Evolutionary conservation across 2,329 filamentous ascomycete genomes (phyloP).

Genomic region (Pseudogymnoascus sp.): DNA sequence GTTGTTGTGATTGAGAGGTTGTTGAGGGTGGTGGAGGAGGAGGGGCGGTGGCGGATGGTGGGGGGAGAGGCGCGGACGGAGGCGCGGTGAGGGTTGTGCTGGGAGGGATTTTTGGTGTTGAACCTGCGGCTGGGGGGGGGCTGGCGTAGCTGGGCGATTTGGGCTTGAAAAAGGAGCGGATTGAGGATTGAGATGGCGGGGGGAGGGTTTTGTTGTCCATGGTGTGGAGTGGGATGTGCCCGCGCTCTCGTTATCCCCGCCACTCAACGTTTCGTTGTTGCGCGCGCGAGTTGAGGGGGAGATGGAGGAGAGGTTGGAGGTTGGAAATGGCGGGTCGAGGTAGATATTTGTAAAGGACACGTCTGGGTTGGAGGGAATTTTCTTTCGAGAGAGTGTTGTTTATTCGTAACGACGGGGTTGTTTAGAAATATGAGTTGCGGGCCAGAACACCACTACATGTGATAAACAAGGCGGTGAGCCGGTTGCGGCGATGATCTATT

Average conservation of each 20-base stretch:
- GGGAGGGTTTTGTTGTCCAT: background rate
- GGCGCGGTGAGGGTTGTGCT: constrained; percentile 14
- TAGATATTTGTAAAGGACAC: background rate
- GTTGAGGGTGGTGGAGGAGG: constrained; percentile 18
- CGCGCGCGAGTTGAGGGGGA: background rate
- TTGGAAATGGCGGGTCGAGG: background rate
- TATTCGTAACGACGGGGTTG: background rate
- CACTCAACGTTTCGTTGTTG: background rate
- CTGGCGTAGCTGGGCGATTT: constrained; percentile 39
- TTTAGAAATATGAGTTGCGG: background rate
- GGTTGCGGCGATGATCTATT: background rate
- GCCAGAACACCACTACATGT: background rate
- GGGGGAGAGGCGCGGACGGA: constrained; percentile 14
- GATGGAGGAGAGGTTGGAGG: background rate
- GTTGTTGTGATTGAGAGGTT: constrained; percentile 15
- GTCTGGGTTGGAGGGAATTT: background rate
- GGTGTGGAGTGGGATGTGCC: background rate
- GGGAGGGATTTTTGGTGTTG: constrained; percentile 20
- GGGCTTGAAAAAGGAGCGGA: constrained; percentile 56
- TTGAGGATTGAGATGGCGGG: constrained; percentile 36
- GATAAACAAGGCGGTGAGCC: background rate
- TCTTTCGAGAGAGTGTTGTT: background rate
- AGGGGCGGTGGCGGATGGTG: constrained; percentile 14
- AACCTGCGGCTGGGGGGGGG: constrained; percentile 29
- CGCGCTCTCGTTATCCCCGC: background rate